These are phyloP conservation scores for Orbilia ellipsospora DNA, from an alignment of 2,329 filamentous ascomycete species.

Conservation along the genomic window DNA sequence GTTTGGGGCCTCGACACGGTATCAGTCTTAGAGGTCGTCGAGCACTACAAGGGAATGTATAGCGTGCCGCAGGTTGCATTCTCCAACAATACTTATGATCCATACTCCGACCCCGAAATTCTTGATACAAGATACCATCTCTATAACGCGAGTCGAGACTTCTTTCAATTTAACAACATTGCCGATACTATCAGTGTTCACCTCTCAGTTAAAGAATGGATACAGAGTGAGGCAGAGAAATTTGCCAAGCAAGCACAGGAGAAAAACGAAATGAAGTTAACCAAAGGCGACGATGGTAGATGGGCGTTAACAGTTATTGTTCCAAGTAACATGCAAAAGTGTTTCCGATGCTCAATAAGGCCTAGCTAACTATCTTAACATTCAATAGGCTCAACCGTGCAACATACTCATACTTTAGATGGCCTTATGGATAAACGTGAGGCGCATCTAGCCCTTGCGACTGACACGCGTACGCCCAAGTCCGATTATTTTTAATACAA, in stretches of 20 bases:
- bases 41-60: conserved; percentile 29
- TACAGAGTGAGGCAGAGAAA: too few relatives aligned
- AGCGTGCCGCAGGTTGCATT: neutral
- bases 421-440: conserved; percentile 5
- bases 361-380: neutral
- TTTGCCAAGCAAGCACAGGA: neutral
- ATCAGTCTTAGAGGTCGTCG: conserved; percentile 6
- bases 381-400: neutral
- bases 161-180: conserved; percentile 22
- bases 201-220: conserved; percentile 24
- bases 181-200: conserved; percentile 14
- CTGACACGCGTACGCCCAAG: conserved; percentile 25
- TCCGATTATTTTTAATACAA: too few relatives aligned
- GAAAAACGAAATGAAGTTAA: neutral
- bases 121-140: conserved; percentile 34
- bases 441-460: conserved; percentile 13
- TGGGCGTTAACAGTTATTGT: conserved; percentile 11
- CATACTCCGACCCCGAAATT: conserved; percentile 21
- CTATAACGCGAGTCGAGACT: conserved; percentile 15
- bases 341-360: neutral
- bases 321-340: conserved; percentile 5
- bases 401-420: neutral
- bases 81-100: neutral
- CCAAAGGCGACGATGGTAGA: neutral
- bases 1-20: conserved; percentile 12